phyloP scores from a whole-genome alignment of 768 basidiomycete genomes.

The Suillus plorans region DNA sequence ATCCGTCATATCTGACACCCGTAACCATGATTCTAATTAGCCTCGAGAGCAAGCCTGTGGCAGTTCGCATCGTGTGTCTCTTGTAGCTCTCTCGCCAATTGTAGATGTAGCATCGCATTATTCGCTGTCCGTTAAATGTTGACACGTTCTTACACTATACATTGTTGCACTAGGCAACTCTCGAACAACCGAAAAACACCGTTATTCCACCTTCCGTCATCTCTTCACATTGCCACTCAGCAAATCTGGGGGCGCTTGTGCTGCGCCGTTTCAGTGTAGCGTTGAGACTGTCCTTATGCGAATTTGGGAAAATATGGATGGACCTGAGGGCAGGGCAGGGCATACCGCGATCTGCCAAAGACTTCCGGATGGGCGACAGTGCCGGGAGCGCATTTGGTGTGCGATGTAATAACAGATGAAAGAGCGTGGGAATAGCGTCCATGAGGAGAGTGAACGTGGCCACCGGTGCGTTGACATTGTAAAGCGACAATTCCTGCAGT shows the following conservation, averaged over 20 bases:
- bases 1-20: not conserved
- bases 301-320: conserved; percentile 15
- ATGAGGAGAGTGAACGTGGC: conserved; percentile 16
- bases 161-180: too few relatives aligned
- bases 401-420: conserved; percentile 20
- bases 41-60: too few relatives aligned
- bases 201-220: too few relatives aligned
- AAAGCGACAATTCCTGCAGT: conserved; percentile 36
- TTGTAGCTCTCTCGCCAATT: too few relatives aligned
- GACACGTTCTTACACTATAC: too few relatives aligned
- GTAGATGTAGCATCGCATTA: too few relatives aligned
- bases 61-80: too few relatives aligned
- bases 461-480: conserved; percentile 30
- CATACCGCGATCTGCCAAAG: conserved; percentile 6
- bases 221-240: too few relatives aligned
- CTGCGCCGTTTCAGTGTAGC: conserved; percentile 14
- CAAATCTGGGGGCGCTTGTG: too few relatives aligned
- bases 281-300: conserved; percentile 13
- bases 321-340: conserved; percentile 13
- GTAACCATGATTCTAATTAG: too few relatives aligned
- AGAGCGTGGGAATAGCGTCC: conserved; percentile 15
- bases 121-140: too few relatives aligned
- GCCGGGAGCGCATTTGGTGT: conserved; percentile 15
- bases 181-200: too few relatives aligned
- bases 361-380: conserved; percentile 18